Evolutionary conservation across 2,329 filamentous ascomycete species (phyloP), one percentile per base, ranked within the genome.

Genomic region (Colletotrichum chlorophyti): DNA sequence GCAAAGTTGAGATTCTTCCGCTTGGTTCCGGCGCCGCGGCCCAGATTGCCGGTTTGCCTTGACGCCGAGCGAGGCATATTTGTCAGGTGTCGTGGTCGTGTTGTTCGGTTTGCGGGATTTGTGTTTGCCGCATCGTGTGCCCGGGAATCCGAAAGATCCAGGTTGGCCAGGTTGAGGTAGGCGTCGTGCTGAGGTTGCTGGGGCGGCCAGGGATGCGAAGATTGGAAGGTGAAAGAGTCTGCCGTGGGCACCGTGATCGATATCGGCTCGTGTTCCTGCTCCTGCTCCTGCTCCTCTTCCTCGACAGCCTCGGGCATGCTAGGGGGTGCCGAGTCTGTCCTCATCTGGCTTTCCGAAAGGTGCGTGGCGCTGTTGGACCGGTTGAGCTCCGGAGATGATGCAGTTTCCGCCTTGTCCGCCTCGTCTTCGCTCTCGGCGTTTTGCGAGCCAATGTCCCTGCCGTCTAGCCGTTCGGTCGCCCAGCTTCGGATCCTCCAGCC

Each of bases 341-440:
- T 72, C 58, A 71, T 67, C 17, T 55, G 53, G 15, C 19, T 53
- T 31, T 62, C 60, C 12, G 58, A 24, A 3, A 54, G 45, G 19
- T 54, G 17, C 72, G 69, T 37, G 72, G 65, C 61, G 74, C 66
- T 50, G 69, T 68, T 77, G 61, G 72, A 76, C 21, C 79, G 80
- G 60, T 83, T 79, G 45, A 83, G 70, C 50, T 85, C 79, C 17
- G 87, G 85, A 7, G 86, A 87, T 9, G 83, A 83, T 50, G 76
- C 78, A 26, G 81, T 73, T 41, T 90, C 87, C 35, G 80, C 73
- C 69, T 89, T 88, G 15, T 90, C 83, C 24, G 74, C 74, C 65
- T 92, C 90, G 46, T 93, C 89, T 38, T 91, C 88, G 68, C 87
- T 89, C 62, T 90, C 87, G 54, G 82, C 81, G 62, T 74, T 79